Evolutionary conservation across 208 protist genomes (phyloP), one percentile per base, ranked within the genome.

Genomic region (Jaenimonas drosophilae): DNA sequence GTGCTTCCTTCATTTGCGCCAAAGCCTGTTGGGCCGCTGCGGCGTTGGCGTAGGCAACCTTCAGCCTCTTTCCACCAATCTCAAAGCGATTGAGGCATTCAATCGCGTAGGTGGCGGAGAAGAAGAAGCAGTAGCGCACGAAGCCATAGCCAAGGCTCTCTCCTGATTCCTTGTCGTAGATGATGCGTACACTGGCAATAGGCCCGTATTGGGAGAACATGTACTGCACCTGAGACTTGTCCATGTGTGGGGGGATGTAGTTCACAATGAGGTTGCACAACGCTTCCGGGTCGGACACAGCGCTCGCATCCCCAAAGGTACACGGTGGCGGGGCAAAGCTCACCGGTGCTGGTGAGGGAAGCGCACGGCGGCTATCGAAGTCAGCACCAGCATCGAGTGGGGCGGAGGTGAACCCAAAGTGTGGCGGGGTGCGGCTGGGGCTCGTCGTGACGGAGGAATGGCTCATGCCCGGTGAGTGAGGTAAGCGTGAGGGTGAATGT

Each of bases 131-230:
- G 42, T 81, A 91, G 62, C 88, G 81, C 9, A 94, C 79, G 43
- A 95, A 95, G 30, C 83, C 83, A 64, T 95, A 95, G 21, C 88
- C 88, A 9, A 76, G 74, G 41, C 76, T 88, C 62, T 89, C 68
- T 1, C 63, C 58, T 0, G 78, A 88, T 19, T 70, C 70, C 40
- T 72, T 77, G 58, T 95, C 84, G 59, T 79, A 86, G 12, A 93
- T 89, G 32, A 95, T 85, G 51, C 90, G 85, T 23, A 88, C 76
- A 27, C 64, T 76, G 39, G 89, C 75, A 38, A 95, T 81, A n/a
- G 67, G 76, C 9, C 88, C 88, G 32, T 85, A 92, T 52, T 83
- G 75, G 2, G 51, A 54, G 48, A 95, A 95, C 23, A 90, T 70
- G 32, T 86, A 52, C 25, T 23, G 67, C 11, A 88, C 58, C 47